Percentiles rank a stretch among this genome's conserved stretches.
These are phyloP conservation scores for Crithidia acanthocephali DNA, from an alignment of 208 protist genomes.

Conservation along the genomic window DNA sequence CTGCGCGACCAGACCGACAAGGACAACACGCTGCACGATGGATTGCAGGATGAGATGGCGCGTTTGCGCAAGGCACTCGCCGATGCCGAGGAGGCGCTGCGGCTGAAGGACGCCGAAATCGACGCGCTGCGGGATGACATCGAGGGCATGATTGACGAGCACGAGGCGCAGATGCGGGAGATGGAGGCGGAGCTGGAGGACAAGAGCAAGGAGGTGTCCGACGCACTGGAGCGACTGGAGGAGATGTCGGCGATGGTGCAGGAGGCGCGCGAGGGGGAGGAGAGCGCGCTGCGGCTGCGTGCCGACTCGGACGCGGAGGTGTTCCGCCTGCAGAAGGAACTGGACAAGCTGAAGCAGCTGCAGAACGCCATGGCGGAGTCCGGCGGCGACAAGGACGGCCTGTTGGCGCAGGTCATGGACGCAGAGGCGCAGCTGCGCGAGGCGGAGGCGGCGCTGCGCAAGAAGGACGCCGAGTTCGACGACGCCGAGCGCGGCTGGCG, in stretches of 20 bases:
- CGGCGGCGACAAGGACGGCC: conserved; percentile 28
- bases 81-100: conserved; percentile 42
- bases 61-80: conserved; percentile 45
- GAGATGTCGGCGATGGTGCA: conserved; percentile 82
- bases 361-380: conserved; percentile 25
- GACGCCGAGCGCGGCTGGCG: conserved; percentile 21
- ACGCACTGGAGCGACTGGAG: conserved; percentile 73
- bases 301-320: conserved; percentile 74
- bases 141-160: conserved; percentile 56
- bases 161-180: conserved; percentile 66
- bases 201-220: conserved; percentile 67
- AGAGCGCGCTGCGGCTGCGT: conserved; percentile 54
- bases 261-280: conserved; percentile 69
- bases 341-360: conserved; percentile 55
- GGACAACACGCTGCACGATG: conserved; percentile 40
- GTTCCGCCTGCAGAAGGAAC: conserved; percentile 70
- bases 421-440: conserved; percentile 38
- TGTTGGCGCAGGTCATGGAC: conserved; percentile 36
- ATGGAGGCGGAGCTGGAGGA: conserved; percentile 55
- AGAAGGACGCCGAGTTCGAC: conserved; percentile 33
- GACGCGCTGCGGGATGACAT: conserved; percentile 54
- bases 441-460: conserved; percentile 17
- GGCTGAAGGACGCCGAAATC: conserved; percentile 54
- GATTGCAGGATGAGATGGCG: conserved; percentile 40
- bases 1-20: conserved; percentile 51